Conservation (phyloP, 495 filamentous ascomycete genomes). For the Aspergillus mulundensis region DNA sequence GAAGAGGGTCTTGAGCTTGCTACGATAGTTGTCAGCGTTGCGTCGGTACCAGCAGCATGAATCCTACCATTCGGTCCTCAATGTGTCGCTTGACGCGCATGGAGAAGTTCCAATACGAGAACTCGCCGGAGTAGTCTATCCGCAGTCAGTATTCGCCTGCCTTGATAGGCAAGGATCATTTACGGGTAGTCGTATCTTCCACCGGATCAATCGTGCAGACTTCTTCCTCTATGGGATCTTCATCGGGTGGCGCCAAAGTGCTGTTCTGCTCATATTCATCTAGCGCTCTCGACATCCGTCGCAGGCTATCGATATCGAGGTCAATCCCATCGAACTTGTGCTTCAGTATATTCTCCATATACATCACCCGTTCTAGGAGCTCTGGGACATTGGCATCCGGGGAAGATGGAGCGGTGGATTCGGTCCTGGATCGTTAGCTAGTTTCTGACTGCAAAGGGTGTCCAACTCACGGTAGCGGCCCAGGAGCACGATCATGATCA, state of each 20-base stretch:
- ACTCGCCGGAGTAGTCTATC: constrained; percentile 39
- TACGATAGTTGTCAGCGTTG: constrained; percentile 15
- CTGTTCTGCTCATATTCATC: neutral
- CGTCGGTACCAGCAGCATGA: neutral
- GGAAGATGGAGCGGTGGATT: too few relatives aligned
- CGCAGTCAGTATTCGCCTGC: neutral
- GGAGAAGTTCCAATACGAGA: constrained; percentile 41
- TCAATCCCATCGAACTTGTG: neutral
- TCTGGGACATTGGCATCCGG: neutral
- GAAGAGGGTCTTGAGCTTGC: constrained; percentile 11
- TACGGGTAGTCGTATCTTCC: constrained; percentile 29
- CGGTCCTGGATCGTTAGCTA: too few relatives aligned
- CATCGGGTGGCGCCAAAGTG: neutral
- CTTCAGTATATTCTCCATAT: constrained; percentile 4
- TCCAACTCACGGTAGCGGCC: neutral
- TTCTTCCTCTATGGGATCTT: constrained; percentile 21
- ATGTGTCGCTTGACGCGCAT: constrained; percentile 34
- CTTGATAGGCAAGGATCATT: neutral
- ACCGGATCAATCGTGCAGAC: constrained; percentile 29
- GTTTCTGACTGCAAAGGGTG: neutral
- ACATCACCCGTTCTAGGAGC: neutral
- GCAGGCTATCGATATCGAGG: neutral
- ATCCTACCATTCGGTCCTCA: constrained; percentile 23
- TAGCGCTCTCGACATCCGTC: neutral
- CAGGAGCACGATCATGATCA: neutral